Base-by-base conservation (phyloP, 257 asterid genomes). In the Capsicum rhomboideum region DNA sequence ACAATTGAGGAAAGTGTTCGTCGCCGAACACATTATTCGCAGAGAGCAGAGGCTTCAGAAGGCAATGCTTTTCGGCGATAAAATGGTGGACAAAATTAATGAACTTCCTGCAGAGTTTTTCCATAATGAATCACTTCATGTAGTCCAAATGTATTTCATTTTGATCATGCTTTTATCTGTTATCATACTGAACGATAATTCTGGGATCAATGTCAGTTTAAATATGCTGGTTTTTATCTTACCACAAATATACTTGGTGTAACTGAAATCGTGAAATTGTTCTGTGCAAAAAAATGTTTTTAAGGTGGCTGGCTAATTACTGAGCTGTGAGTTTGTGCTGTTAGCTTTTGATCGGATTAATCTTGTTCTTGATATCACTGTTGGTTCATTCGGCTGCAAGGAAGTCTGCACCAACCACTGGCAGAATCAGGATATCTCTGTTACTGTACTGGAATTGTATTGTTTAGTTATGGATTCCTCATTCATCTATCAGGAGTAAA, bases 1-100 rank as follows among this genome's bases (percentile, higher is more conserved):
- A 95, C 99, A 52, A 92, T 97, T 72, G 98, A 97, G 91, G 99
- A 97, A 90, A 97, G 98, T 69, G 98, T 97, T 79, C 94, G 98
- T 8, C 97, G 99, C 11, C 84, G 99, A 61, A 90, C 93, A 1
- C 94, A 97, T 87, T 95, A 93, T 90, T 89, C 84, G 34, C 99
- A 97, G 90, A 88, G 91, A 83, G 90, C 92, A 37, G 93, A 90
- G 78, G 87, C 89, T 63, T 81, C 89, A 16, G 98, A 93, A 23
- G 87, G 92, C 85, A 93, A 97, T 85, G 99, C 98, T 82, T 97
- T 97, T 79, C 90, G 98, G 52, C 90, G 97, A 12, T 89, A 78
- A 81, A 82, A 46, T n/a, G 64, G 44, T 68, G 20, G 29, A 8
- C n/a, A 77, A 75, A 49, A 28, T 77, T 26, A 77, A 50, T 77